Conservation (phyloP, 2,329 filamentous ascomycete species). For the Stagonosporopsis vannaccii region DNA sequence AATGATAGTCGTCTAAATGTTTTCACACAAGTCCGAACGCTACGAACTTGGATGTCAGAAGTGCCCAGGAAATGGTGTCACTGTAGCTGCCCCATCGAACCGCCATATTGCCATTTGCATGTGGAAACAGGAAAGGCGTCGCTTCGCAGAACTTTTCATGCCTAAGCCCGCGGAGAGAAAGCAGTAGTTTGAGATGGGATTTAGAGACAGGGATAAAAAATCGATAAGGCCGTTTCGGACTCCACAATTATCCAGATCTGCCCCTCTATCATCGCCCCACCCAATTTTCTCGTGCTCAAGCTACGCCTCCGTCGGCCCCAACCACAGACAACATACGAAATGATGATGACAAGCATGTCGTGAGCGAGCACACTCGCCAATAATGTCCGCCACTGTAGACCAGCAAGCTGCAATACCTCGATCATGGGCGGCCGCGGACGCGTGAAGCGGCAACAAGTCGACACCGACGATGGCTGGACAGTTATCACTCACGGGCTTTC, state of each 20-base stretch:
- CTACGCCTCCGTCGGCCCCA: neutral
- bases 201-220: neutral
- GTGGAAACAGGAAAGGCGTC: constrained; percentile 6
- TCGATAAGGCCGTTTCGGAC: neutral
- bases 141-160: constrained; percentile 1
- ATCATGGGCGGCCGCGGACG: constrained; percentile 25
- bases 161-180: neutral
- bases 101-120: neutral
- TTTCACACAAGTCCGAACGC: neutral
- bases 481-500: constrained; percentile 42
- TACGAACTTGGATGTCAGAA: neutral
- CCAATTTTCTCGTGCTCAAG: neutral
- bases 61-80: neutral
- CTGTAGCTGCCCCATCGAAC: neutral
- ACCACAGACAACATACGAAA: neutral
- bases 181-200: neutral
- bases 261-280: constrained; percentile 9
- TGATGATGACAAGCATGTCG: neutral
- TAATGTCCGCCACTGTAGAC: neutral
- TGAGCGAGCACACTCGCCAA: constrained; percentile 4
- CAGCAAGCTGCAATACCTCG: neutral
- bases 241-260: constrained; percentile 1
- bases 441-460: constrained; percentile 42
- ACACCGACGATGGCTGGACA: constrained; percentile 47
- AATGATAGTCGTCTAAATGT: neutral